A percentile compares a stretch with the other conserved stretches of the same genome.
Evolutionary conservation across 805 yeast species (phyloP).

Genomic region (Diddensiella transvaalensis): DNA sequence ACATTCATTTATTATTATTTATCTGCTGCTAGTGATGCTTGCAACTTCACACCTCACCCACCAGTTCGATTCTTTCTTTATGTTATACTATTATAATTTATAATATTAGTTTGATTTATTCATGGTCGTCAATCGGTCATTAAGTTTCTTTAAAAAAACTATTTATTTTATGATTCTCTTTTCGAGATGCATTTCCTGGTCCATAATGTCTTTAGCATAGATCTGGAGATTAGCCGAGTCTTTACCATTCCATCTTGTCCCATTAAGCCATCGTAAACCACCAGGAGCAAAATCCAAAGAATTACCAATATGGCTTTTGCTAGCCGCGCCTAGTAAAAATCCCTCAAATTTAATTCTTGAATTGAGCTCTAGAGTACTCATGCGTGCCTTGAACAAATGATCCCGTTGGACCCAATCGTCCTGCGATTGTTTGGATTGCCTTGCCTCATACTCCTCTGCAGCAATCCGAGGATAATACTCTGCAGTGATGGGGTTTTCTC

Average conservation of each 20-base stretch:
- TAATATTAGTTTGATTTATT: too few relatives aligned
- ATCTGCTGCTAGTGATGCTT: not conserved
- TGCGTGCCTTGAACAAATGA: not conserved
- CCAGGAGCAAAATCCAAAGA: not conserved
- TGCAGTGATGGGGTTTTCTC: conserved; percentile 31
- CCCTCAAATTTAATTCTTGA: not conserved
- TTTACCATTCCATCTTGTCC: not conserved
- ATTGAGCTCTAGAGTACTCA: not conserved
- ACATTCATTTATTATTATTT: not conserved
- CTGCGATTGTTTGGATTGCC: not conserved
- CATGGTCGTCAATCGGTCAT: too few relatives aligned
- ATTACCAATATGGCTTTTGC: not conserved
- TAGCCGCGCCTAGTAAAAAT: not conserved
- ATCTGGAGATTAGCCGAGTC: not conserved
- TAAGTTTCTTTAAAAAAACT: too few relatives aligned
- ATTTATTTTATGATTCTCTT: too few relatives aligned
- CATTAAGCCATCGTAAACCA: not conserved
- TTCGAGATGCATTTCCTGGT: too few relatives aligned
- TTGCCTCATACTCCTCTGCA: not conserved
- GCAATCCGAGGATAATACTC: conserved; percentile 21
- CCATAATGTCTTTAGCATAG: too few relatives aligned
- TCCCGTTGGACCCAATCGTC: not conserved
- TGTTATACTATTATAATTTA: too few relatives aligned
- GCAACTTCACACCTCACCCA: too few relatives aligned
- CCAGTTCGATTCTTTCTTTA: too few relatives aligned